phyloP scores from a whole-genome alignment of 352 stramenopile species.

The Globisporangium cystogenes region DNA sequence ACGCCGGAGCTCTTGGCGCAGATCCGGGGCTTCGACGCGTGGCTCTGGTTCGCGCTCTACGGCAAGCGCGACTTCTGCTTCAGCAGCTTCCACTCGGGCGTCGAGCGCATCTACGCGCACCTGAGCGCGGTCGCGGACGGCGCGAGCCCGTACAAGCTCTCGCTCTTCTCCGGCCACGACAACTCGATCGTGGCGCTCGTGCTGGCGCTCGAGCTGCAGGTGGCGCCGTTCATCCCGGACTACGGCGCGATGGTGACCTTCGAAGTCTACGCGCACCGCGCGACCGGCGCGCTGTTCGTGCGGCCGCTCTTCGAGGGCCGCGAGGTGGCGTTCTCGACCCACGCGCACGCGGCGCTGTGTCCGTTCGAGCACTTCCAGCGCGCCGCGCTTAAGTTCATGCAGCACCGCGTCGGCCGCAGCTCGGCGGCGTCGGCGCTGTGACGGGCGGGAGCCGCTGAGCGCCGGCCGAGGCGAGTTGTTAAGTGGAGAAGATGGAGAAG shows the following conservation, averaged over 20 bases:
- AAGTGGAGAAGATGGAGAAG: too few species aligned
- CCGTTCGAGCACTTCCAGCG: constrained; percentile 50
- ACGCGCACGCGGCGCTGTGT: constrained; percentile 39
- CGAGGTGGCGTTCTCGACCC: constrained; percentile 31
- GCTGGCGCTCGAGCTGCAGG: constrained; percentile 53
- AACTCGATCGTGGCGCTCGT: constrained; percentile 74
- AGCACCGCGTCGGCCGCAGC: constrained; percentile 13
- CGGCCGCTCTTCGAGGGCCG: constrained; percentile 47
- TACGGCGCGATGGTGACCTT: constrained; percentile 78
- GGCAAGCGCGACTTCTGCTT: constrained; percentile 61
- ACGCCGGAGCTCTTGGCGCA: constrained; percentile 51
- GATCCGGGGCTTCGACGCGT: constrained; percentile 61
- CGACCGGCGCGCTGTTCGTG: constrained; percentile 39
- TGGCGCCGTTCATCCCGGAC: constrained; percentile 41
- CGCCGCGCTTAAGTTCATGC: constrained; percentile 39
- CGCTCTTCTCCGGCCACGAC: constrained; percentile 75
- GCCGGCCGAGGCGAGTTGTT: too few species aligned
- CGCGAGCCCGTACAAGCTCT: constrained; percentile 38
- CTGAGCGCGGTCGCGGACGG: constrained; percentile 24
- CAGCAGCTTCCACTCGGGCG: constrained; percentile 47
- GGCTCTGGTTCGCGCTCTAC: constrained; percentile 74
- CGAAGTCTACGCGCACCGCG: constrained; percentile 48
- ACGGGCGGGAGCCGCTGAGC: neutral
- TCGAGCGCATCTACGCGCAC: constrained; percentile 49
- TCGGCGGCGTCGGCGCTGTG: constrained; percentile 11